Base-by-base conservation (phyloP, 345 rosid genomes). In the Bruguiera parviflora region DNA sequence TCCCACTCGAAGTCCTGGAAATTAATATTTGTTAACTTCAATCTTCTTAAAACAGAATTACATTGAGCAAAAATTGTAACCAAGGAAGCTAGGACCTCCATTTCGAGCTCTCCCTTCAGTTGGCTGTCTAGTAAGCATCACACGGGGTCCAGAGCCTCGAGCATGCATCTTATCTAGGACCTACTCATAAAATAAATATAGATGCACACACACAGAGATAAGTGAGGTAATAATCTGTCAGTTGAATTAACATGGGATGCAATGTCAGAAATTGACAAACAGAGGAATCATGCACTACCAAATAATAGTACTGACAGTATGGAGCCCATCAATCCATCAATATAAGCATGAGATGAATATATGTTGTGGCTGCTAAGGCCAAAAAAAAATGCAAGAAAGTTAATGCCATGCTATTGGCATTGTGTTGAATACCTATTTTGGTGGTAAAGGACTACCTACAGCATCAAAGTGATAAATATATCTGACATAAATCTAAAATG, bases 31-130 rank as follows among this genome's bases (percentile, higher is more conserved):
- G 29, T 66, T 47, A 58, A 64, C 33, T 19, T 19, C 29, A 52
- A 56, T 29, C 11, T 39, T 65, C 47, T 6, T 24, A 3, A 62
- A 69, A 21, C 6, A 56, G 52, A 68, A 20, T 61, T 39, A 31
- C 75, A 57, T 43, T 53, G 16, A 43, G 49, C 53, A 70, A 32
- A 57, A 39, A 66, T 72, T 13, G 20, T 59, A 62, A 72, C 3
- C 68, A 16, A 61, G 24, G 56, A 70, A 57, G n/a, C 43, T 59
- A 66, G 63, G 62, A 87, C 98, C 99, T 87, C 97, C 99, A 81
- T 88, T 95, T 78, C 84, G 75, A 68, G 99, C 90, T 90, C 89
- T 89, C 62, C 99, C 97, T 87, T 92, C 97, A n/a, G 93, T 95
- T 63, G 96, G 96, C 71, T 95, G 99, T 79, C 99, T 85, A 24